Evolutionary conservation across 768 basidiomycete species (phyloP).

Genomic region (Auriscalpium microsporum): DNA sequence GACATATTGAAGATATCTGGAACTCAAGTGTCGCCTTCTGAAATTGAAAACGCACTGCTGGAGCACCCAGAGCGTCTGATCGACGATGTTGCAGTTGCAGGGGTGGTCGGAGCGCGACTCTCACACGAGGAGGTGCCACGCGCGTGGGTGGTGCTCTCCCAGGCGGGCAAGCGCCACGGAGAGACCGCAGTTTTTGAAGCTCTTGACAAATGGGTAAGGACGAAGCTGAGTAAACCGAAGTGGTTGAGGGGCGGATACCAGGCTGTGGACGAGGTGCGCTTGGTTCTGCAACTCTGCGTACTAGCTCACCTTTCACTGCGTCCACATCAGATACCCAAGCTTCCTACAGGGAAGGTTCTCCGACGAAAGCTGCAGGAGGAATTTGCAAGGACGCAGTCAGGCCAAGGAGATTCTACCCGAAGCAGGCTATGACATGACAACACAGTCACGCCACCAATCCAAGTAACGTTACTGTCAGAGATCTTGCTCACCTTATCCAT

Average conservation of each 20-base stretch:
- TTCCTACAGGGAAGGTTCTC: constrained; percentile 64
- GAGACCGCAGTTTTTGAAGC: constrained; percentile 29
- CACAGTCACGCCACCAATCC: too few species aligned
- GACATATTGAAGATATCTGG: constrained; percentile 79
- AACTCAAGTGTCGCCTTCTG: constrained; percentile 69
- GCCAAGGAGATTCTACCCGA: too few species aligned
- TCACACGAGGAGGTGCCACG: constrained; percentile 67
- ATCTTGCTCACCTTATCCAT: too few species aligned
- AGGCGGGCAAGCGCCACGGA: constrained; percentile 44
- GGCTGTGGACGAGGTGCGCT: constrained; percentile 46
- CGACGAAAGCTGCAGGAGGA: constrained; percentile 52
- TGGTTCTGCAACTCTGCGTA: constrained; percentile 1
- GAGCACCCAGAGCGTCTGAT: constrained; percentile 55
- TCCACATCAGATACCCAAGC: constrained; percentile 54
- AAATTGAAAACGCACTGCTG: constrained; percentile 62
- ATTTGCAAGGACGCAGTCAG: constrained; percentile 30
- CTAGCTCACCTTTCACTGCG: neutral
- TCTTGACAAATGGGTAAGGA: constrained; percentile 53
- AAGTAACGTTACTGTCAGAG: too few species aligned
- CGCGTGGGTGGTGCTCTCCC: constrained; percentile 70
- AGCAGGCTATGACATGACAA: too few species aligned
- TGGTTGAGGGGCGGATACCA: constrained; percentile 69
- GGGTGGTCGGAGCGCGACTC: constrained; percentile 63
- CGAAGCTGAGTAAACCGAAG: constrained; percentile 65
- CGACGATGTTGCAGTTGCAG: constrained; percentile 60